These are phyloP conservation scores for Corallochytrium limacisporum DNA, from an alignment of 78 protist species.

Conservation along the genomic window DNA sequence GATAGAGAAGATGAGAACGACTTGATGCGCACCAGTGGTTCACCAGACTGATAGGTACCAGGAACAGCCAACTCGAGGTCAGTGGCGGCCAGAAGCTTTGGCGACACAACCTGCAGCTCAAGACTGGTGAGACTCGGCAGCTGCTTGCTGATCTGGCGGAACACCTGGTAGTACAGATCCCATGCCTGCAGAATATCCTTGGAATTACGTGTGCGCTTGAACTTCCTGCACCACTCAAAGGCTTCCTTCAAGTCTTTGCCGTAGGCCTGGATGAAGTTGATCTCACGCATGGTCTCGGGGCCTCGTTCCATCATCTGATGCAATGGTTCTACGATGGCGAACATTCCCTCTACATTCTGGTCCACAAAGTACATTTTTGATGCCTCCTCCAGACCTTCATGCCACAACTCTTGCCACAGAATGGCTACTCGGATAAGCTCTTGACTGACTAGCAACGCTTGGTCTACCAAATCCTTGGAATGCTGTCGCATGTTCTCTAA, in stretches of 20 bases:
- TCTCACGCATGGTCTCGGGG: constrained; percentile 82
- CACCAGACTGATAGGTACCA: constrained; percentile 50
- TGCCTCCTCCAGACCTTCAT: constrained; percentile 94
- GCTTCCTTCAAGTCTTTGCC: constrained; percentile 84
- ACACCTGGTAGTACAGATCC: constrained; percentile 89
- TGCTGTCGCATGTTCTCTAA: constrained; percentile 45
- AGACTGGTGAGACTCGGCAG: constrained; percentile 66
- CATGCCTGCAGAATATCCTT: constrained; percentile 82
- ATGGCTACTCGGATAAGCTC: constrained; percentile 96
- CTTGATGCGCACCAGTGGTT: constrained; percentile 57
- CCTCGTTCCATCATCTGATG: constrained; percentile 68
- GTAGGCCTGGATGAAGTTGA: constrained; percentile 65
- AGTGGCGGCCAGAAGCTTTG: constrained; percentile 34
- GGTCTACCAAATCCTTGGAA: constrained; percentile 48
- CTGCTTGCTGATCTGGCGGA: constrained; percentile 74
- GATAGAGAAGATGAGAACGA: constrained; percentile 55
- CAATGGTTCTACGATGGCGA: constrained; percentile 69
- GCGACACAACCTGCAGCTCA: constrained; percentile 81
- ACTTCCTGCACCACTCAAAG: constrained; percentile 52
- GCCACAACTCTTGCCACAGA: constrained; percentile 96
- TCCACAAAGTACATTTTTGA: constrained; percentile 76
- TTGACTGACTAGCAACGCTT: constrained; percentile 69
- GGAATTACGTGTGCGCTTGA: constrained; percentile 15
- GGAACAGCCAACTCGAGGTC: constrained; percentile 92
- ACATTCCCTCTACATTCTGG: constrained; percentile 69